Base-by-base conservation (phyloP, 2,329 filamentous ascomycete species). In the Verticillium isaacii region DNA sequence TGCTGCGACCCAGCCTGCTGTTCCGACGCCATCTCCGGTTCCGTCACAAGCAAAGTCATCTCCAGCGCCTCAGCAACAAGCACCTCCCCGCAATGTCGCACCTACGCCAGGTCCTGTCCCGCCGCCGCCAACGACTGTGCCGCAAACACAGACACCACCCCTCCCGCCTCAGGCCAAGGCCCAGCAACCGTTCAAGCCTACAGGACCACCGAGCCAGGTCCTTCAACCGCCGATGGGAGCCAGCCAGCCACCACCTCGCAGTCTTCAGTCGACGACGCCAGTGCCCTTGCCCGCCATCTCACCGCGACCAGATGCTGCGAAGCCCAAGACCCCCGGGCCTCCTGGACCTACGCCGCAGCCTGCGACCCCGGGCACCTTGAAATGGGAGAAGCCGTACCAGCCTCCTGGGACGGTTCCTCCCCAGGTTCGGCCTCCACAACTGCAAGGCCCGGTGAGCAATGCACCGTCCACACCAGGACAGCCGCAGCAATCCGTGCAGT, bases 361-460 rank as follows among this genome's bases (percentile, higher is more conserved):
- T 34, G 29, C 64, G 3, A 65, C 69, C 7, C 68, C 70, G 25
- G 70, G 70, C 7, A 63, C 67, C 39, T 62, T 77, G 19, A 78
- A 78, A 60, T 78, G 76, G 76, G 76, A 78, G 66, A 77, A 75
- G 66, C 75, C 77, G 12, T 77, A 78, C 63, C 75, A 77, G 60
- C 75, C 75, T 52, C 70, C 70, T 2, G 69, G 69, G 12, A 69
- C 71, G 3, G 69, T 71, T n/a, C 32, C 68, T 23, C 60, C 66
- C 54, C 69, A 69, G 25, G 64, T 68, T 8, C 69, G 69, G 6
- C 62, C 68, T 23, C 60, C 69, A 37, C 66, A 70, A 12, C 72
- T 25, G 66, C 69, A 57, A 68, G 63, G 15, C 63, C 56, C n/a
- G 12, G 56, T 19, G 14, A 39, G 15, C 36, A 39, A 60, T 14